Evolutionary conservation across 805 yeast genomes (phyloP).

Genomic region (Saccharomycopsis fermentans): DNA sequence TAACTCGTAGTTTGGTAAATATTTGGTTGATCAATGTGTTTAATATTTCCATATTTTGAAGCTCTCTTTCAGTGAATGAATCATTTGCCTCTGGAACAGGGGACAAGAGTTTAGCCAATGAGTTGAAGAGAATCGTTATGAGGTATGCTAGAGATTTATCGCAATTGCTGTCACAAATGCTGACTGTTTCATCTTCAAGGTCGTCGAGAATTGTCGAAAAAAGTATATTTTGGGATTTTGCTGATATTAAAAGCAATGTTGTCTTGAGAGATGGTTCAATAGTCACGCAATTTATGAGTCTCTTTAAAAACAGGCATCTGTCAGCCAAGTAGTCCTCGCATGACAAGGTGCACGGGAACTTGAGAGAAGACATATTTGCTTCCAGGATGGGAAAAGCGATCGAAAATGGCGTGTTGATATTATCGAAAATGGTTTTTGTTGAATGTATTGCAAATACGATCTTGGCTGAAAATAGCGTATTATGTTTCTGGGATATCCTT

Average conservation of each 20-base stretch:
- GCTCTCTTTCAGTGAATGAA: background rate
- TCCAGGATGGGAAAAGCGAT: too few relatives aligned
- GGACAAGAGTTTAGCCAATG: background rate
- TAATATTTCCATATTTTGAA: background rate
- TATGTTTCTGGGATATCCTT: too few relatives aligned
- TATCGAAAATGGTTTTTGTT: too few relatives aligned
- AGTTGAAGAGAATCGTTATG: background rate
- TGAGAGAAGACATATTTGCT: background rate
- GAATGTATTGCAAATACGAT: too few relatives aligned
- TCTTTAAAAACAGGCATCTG: background rate
- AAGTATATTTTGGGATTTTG: background rate
- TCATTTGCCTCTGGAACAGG: background rate
- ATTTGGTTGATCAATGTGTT: background rate
- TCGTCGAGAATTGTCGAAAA: background rate
- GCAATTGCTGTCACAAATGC: background rate
- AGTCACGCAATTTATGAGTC: background rate
- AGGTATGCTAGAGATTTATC: background rate
- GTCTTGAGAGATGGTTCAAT: background rate
- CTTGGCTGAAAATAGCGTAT: too few relatives aligned
- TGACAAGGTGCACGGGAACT: background rate
- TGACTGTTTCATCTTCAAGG: background rate
- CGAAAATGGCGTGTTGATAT: too few relatives aligned
- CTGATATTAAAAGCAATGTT: background rate
- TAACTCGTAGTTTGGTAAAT: background rate
- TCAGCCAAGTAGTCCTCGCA: background rate